phyloP scores from a whole-genome alignment of 1,284 basidiomycete genomes.

The Abortiporus biennis region DNA sequence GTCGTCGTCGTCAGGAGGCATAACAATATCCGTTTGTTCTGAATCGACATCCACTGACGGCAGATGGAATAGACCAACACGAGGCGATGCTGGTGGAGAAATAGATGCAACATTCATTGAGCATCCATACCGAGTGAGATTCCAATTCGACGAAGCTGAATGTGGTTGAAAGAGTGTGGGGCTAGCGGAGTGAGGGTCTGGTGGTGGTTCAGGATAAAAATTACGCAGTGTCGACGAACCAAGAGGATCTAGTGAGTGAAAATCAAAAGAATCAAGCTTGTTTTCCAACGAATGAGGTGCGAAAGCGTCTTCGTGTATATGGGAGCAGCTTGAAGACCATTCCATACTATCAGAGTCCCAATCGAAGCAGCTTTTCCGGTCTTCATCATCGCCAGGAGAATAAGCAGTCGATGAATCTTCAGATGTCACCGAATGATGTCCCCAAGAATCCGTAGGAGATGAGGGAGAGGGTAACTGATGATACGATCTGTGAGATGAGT shows the following conservation, averaged over 20 bases:
- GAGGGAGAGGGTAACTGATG: too few relatives aligned
- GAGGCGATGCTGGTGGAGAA: constrained; percentile 6
- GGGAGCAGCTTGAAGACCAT: constrained; percentile 3
- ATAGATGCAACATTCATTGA: not conserved
- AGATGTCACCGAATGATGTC: not conserved
- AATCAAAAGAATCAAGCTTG: not conserved
- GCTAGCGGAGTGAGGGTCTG: not conserved
- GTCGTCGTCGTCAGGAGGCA: constrained; percentile 7
- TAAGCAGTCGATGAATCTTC: not conserved
- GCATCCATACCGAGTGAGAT: too few relatives aligned
- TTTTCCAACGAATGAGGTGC: not conserved
- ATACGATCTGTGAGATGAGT: too few relatives aligned
- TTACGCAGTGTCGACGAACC: not conserved
- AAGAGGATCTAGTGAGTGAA: not conserved
- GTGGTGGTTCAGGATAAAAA: not conserved
- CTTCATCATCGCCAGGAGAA: constrained; percentile 3
- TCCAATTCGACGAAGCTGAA: too few relatives aligned
- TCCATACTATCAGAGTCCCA: constrained; percentile 4
- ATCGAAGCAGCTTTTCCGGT: not conserved
- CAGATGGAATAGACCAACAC: not conserved
- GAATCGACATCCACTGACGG: constrained; percentile 1
- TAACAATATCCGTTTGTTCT: not conserved
- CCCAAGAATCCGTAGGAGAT: not conserved
- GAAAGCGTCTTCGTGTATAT: not conserved
- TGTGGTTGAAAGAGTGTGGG: not conserved